phyloP scores from a whole-genome alignment of 169 alveolate species.

The Perkinsus chesapeaki region DNA sequence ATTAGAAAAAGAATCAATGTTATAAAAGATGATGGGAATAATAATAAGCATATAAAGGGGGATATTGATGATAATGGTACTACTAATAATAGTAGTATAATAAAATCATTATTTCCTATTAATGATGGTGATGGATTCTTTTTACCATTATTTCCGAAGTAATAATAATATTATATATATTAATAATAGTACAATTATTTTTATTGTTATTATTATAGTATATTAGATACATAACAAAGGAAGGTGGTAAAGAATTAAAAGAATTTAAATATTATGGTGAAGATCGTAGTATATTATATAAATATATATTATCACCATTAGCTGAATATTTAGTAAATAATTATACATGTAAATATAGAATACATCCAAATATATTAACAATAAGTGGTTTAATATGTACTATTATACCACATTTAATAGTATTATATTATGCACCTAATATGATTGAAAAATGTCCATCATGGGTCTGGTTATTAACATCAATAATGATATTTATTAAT shows the following conservation, averaged over 20 bases:
- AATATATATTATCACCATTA: background rate
- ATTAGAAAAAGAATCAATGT: too few species aligned
- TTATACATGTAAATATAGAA: too few species aligned
- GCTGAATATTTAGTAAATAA: background rate
- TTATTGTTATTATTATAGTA: too few species aligned
- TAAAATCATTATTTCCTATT: too few species aligned
- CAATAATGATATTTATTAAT: constrained; percentile 9
- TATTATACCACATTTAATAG: background rate
- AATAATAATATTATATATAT: too few species aligned
- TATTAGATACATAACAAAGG: background rate
- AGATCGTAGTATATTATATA: background rate
- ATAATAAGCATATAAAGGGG: too few species aligned
- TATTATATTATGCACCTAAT: background rate
- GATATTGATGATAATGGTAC: too few species aligned
- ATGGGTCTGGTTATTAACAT: background rate
- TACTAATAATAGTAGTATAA: too few species aligned
- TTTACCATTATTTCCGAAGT: background rate
- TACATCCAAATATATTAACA: background rate
- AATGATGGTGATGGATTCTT: background rate
- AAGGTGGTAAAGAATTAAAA: background rate
- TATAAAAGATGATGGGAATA: too few species aligned
- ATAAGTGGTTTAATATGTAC: background rate
- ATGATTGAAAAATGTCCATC: background rate
- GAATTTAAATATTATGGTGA: background rate
- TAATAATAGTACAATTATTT: too few species aligned